Evolutionary conservation across 2,329 filamentous ascomycete species (phyloP).

Genomic region (Coniosporium tulheliwenetii): DNA sequence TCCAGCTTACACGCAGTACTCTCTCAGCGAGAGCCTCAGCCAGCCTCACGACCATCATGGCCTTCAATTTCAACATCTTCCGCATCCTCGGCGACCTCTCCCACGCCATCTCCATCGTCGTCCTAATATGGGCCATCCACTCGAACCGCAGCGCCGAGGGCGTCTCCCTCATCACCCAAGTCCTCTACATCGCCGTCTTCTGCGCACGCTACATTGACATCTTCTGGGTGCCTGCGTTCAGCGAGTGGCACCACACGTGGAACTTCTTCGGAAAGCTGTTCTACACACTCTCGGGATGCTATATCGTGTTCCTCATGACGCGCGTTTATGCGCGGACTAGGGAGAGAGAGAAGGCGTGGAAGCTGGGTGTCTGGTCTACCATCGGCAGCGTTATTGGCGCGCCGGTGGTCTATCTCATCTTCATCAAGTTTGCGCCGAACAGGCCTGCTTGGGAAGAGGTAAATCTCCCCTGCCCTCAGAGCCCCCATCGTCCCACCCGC

Average conservation of each 20-base stretch:
- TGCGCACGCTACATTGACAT: constrained; percentile 75
- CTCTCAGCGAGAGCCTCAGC: no score
- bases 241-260: constrained; percentile 33
- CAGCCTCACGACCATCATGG: constrained; percentile 7
- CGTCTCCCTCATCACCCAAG: constrained; percentile 81
- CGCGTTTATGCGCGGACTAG: constrained; percentile 73
- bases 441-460: no score
- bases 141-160: constrained; percentile 77
- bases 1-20: no score
- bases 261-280: constrained; percentile 79
- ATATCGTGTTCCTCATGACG: constrained; percentile 80
- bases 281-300: constrained; percentile 71
- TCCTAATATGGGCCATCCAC: constrained; percentile 83
- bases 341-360: constrained; percentile 88
- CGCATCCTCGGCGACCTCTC: constrained; percentile 71
- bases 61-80: constrained; percentile 34
- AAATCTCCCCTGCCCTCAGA: no score
- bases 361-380: constrained; percentile 58
- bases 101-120: constrained; percentile 74
- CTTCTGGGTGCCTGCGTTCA: constrained; percentile 35
- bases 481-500: no score
- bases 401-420: constrained; percentile 57
- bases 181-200: constrained; percentile 77
- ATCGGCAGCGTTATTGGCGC: constrained; percentile 49
- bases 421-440: constrained; percentile 24